Evolutionary conservation across 257 asterid species (phyloP).

Genomic region (Vinca minor): DNA sequence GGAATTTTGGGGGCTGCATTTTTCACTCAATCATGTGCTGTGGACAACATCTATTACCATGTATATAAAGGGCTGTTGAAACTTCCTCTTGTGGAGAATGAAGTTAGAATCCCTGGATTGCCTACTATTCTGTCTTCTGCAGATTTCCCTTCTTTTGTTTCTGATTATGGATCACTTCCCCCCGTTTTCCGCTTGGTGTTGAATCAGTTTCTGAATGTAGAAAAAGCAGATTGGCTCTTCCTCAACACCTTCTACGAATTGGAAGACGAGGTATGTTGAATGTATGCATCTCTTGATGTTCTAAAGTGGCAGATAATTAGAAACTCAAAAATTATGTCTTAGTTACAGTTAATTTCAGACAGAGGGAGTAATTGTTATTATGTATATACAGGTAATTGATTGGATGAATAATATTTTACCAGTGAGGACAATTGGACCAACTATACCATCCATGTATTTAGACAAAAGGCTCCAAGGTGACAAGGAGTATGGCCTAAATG

Average conservation of each 20-base stretch:
- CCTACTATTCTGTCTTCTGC: not conserved
- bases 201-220: conserved; percentile 13
- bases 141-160: conserved; percentile 16
- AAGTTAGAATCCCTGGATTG: conserved; percentile 20
- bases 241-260: conserved; percentile 20
- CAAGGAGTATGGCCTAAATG: conserved; percentile 16
- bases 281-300: too few species aligned
- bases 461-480: conserved; percentile 21
- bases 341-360: too few species aligned
- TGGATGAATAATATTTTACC: conserved; percentile 14
- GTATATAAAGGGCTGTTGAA: not conserved
- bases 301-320: too few species aligned
- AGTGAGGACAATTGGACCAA: conserved; percentile 19
- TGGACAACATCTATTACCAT: conserved; percentile 13
- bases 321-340: too few species aligned
- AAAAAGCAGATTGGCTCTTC: conserved; percentile 19
- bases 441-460: conserved; percentile 22
- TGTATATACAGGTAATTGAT: conserved; percentile 7
- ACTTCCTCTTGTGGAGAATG: conserved; percentile 19
- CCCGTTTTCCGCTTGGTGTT: not conserved
- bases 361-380: too few species aligned
- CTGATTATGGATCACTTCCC: not conserved
- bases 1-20: conserved; percentile 43
- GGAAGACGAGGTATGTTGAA: conserved; percentile 24
- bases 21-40: conserved; percentile 48